Conservation (phyloP, 2,329 filamentous ascomycete genomes). For the Diaporthe capsici region DNA sequence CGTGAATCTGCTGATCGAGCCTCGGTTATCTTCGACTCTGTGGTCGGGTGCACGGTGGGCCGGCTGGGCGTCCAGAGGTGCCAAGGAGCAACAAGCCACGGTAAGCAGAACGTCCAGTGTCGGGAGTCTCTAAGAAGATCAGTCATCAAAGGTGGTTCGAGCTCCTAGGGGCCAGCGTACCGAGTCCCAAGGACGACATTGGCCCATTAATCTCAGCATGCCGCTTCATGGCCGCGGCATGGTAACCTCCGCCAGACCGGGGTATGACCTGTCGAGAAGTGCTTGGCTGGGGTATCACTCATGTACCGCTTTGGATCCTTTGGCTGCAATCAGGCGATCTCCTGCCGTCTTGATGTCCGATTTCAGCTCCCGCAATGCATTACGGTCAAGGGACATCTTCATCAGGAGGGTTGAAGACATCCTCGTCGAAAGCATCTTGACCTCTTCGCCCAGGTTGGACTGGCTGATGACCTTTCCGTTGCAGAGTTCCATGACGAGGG, state of each 20-base stretch:
- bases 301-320: constrained; percentile 38
- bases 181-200: not conserved
- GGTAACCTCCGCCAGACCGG: too few species aligned
- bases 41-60: not conserved
- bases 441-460: constrained; percentile 50
- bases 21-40: not conserved
- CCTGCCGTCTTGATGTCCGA: constrained; percentile 41
- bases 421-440: constrained; percentile 48
- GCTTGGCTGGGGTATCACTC: not conserved
- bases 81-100: not conserved
- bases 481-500: constrained; percentile 50
- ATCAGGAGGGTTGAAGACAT: constrained; percentile 49
- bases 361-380: constrained; percentile 37
- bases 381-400: constrained; percentile 45
- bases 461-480: constrained; percentile 50
- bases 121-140: not conserved
- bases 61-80: too few species aligned
- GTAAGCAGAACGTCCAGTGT: too few species aligned
- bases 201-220: not conserved
- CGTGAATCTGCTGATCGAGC: not conserved
- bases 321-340: constrained; percentile 39
- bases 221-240: not conserved
- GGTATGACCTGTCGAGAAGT: not conserved
- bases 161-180: not conserved
- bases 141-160: not conserved